Evolutionary conservation across 306 rosid species (phyloP).

Genomic region (Hippophae gyantsensis): DNA sequence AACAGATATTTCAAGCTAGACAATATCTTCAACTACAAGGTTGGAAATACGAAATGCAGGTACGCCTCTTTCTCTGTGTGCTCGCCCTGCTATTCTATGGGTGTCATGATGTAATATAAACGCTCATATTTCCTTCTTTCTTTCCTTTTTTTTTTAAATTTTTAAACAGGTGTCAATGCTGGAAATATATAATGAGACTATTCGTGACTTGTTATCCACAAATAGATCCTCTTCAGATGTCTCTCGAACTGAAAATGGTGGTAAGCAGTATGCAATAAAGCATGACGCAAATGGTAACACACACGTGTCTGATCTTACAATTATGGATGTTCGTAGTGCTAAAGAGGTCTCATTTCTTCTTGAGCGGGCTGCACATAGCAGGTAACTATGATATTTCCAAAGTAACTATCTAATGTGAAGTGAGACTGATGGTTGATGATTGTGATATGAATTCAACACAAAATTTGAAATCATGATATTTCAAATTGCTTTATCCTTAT

Average conservation of each 20-base stretch:
- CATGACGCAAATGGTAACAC: slow-evolving; percentile 78
- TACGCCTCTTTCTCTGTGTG: slow-evolving; percentile 19
- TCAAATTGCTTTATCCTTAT: no score
- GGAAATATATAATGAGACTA: slow-evolving; percentile 91
- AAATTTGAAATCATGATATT: no score
- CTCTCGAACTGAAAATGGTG: slow-evolving; percentile 48
- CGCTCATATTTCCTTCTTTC: slow-evolving; percentile 9
- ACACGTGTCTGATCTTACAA: slow-evolving; percentile 77
- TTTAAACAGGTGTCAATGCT: slow-evolving; percentile 72
- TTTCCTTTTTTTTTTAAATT: slow-evolving; percentile 11
- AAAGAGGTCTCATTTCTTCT: slow-evolving; percentile 83
- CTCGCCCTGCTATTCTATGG: neutral
- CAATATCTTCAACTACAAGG: slow-evolving; percentile 77
- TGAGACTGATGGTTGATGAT: no score
- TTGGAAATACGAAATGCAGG: slow-evolving; percentile 99
- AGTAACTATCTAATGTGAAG: neutral
- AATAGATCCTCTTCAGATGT: slow-evolving; percentile 43
- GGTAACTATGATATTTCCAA: slow-evolving; percentile 28
- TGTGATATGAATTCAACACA: no score
- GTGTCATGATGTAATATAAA: neutral
- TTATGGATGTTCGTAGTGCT: slow-evolving; percentile 80
- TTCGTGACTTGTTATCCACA: slow-evolving; percentile 71
- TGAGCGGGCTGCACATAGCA: slow-evolving; percentile 81
- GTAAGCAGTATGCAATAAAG: slow-evolving; percentile 83
- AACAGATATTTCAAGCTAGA: slow-evolving; percentile 82